Percentiles rank a stretch among this genome's conserved stretches.
Conservation (phyloP, 768 basidiomycete genomes). For the Agrocybe pediades region DNA sequence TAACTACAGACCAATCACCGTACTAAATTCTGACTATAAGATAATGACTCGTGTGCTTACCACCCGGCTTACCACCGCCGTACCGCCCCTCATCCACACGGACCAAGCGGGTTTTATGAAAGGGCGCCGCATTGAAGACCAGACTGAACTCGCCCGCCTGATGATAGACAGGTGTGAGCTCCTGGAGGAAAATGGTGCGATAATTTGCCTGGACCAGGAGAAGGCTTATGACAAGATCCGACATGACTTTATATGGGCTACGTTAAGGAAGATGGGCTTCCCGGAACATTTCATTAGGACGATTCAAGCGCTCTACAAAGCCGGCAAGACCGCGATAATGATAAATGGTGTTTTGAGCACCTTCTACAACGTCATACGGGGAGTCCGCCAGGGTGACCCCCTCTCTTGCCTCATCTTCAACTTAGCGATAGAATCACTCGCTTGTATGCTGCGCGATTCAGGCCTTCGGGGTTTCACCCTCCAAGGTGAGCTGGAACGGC, state of each 20-base stretch:
- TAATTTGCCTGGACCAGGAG: constrained; percentile 36
- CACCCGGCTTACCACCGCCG: constrained; percentile 14
- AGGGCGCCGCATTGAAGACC: constrained; percentile 32
- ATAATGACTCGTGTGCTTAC: constrained; percentile 29
- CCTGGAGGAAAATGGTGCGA: constrained; percentile 24
- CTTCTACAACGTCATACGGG: constrained; percentile 28
- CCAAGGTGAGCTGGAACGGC: constrained; percentile 10
- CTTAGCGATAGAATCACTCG: constrained; percentile 40
- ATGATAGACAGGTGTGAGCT: constrained; percentile 27
- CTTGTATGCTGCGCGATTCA: constrained; percentile 23
- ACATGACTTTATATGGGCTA: constrained; percentile 28
- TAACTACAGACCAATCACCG: constrained; percentile 40
- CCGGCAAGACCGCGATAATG: constrained; percentile 30
- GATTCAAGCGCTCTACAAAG: constrained; percentile 27
- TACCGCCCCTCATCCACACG: constrained; percentile 24
- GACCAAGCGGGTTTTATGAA: constrained; percentile 42
- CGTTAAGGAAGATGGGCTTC: constrained; percentile 20
- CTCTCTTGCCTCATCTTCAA: constrained; percentile 40
- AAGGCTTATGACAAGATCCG: constrained; percentile 38
- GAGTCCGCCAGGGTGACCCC: constrained; percentile 35
- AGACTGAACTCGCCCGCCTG: constrained; percentile 27
- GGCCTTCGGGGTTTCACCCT: constrained; percentile 24
- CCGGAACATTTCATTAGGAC: constrained; percentile 27
- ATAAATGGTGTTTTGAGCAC: constrained; percentile 33
- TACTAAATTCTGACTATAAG: constrained; percentile 40